A percentile compares a stretch with the other conserved stretches of the same genome.
phyloP scores from a whole-genome alignment of 83 land plant genomes.

The Picea abies region DNA sequence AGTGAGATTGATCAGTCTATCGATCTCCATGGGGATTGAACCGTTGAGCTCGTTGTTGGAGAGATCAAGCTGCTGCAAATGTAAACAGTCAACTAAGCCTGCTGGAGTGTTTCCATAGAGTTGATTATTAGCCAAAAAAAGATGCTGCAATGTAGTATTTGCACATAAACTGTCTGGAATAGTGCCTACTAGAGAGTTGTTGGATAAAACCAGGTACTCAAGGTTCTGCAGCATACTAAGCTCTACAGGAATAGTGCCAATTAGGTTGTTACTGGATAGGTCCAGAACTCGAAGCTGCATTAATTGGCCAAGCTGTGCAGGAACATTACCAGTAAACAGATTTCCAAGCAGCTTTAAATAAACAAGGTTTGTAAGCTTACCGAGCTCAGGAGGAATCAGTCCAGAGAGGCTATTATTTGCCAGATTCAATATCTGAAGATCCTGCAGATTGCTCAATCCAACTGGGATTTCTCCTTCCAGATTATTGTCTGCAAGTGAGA shows the following conservation, averaged over 20 bases:
- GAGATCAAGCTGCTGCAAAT: slow-evolving; percentile 62
- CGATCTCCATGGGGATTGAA: slow-evolving; percentile 52
- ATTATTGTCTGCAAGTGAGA: slow-evolving; percentile 46
- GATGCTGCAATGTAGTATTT: slow-evolving; percentile 41
- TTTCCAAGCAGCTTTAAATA: slow-evolving; percentile 60
- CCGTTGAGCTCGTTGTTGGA: slow-evolving; percentile 57
- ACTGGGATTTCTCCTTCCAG: slow-evolving; percentile 60
- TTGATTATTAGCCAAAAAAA: slow-evolving; percentile 39
- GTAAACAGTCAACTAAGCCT: slow-evolving; percentile 34
- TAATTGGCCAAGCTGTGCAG: slow-evolving; percentile 35
- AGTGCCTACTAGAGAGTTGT: slow-evolving; percentile 53
- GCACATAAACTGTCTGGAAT: slow-evolving; percentile 41
- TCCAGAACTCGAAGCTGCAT: slow-evolving; percentile 46
- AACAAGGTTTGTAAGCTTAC: slow-evolving; percentile 38
- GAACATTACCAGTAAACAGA: slow-evolving; percentile 51
- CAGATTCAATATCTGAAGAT: slow-evolving; percentile 54
- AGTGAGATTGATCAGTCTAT: slow-evolving; percentile 38
- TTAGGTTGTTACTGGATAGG: slow-evolving; percentile 53
- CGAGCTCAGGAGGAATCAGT: slow-evolving; percentile 45
- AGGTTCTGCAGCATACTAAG: slow-evolving; percentile 47
- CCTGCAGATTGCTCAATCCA: slow-evolving; percentile 33
- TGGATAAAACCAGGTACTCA: slow-evolving; percentile 46
- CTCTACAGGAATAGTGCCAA: slow-evolving; percentile 48
- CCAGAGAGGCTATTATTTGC: slow-evolving; percentile 61
- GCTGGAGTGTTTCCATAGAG: slow-evolving; percentile 56